phyloP scores from a whole-genome alignment of 176 grass and related monocot genomes.

The Lolium multiflorum region DNA sequence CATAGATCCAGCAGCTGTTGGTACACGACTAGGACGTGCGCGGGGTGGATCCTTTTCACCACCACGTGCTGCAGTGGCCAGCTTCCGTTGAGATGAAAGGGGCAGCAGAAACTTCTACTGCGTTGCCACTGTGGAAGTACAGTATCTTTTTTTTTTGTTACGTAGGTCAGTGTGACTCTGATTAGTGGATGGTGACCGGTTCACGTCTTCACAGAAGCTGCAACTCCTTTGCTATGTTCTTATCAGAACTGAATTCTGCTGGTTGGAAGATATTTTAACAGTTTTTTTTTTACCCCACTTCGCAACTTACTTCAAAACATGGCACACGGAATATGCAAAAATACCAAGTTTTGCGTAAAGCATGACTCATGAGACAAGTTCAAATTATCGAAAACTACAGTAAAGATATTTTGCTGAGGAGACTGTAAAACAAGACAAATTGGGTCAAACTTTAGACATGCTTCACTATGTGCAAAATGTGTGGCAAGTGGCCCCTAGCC shows the following conservation, averaged over 20 bases:
- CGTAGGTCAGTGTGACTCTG: background rate
- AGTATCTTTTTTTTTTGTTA: background rate
- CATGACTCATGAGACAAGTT: too few relatives aligned
- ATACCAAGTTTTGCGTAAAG: too few relatives aligned
- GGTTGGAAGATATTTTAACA: too few relatives aligned
- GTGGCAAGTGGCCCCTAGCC: background rate
- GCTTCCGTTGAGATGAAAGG: background rate
- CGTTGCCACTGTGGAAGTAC: background rate
- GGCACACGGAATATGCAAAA: too few relatives aligned
- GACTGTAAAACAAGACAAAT: too few relatives aligned
- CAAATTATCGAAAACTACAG: too few relatives aligned
- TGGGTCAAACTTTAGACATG: too few relatives aligned
- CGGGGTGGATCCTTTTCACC: constrained; percentile 32
- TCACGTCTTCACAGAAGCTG: background rate
- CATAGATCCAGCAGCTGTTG: constrained; percentile 12
- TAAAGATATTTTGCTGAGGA: too few relatives aligned
- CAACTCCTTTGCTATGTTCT: background rate
- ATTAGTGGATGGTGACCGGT: background rate
- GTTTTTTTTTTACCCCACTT: too few relatives aligned
- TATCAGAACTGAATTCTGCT: too few relatives aligned
- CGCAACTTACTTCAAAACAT: too few relatives aligned
- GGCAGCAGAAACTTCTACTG: background rate
- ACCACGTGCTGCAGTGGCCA: background rate
- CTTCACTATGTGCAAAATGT: too few relatives aligned
- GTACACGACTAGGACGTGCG: constrained; percentile 26